Evolutionary conservation across 805 yeast genomes (phyloP).

Genomic region (Candida loeiensis): DNA sequence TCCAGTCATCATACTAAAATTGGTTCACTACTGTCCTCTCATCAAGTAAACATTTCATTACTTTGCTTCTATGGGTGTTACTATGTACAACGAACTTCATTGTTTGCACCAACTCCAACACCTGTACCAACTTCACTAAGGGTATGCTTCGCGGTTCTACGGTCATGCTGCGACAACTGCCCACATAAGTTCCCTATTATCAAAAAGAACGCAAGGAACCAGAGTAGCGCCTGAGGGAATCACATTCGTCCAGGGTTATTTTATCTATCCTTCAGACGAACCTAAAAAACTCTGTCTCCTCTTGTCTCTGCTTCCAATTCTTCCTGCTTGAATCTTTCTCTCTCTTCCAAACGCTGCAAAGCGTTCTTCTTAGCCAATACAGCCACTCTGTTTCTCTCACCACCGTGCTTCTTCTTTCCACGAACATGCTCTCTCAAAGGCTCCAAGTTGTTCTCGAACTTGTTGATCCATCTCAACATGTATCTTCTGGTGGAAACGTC

Average conservation of each 20-base stretch:
- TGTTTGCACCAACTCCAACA: not conserved
- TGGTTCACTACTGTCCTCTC: not conserved
- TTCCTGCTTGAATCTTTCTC: constrained; percentile 36
- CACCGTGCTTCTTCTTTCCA: constrained; percentile 79
- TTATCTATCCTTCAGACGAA: no score
- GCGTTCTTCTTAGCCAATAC: constrained; percentile 57
- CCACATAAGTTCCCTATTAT: no score
- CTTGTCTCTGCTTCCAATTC: constrained; percentile 40
- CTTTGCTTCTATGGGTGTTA: not conserved
- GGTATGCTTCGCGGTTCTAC: no score
- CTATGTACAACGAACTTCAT: not conserved
- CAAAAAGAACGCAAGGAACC: no score
- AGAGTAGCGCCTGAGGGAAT: no score
- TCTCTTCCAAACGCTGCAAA: constrained; percentile 52
- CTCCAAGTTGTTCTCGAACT: constrained; percentile 53
- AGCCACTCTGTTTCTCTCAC: constrained; percentile 71
- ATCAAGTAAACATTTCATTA: not conserved
- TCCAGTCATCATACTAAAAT: not conserved
- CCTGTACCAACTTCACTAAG: no score
- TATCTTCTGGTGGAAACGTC: constrained; percentile 70
- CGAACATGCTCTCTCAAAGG: constrained; percentile 52
- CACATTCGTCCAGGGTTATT: no score
- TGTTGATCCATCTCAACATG: constrained; percentile 69
- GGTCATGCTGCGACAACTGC: no score
- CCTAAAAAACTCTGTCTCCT: constrained; percentile 41